Evolutionary conservation across 2,329 filamentous ascomycete species (phyloP).

Genomic region (Xylaria sp.): DNA sequence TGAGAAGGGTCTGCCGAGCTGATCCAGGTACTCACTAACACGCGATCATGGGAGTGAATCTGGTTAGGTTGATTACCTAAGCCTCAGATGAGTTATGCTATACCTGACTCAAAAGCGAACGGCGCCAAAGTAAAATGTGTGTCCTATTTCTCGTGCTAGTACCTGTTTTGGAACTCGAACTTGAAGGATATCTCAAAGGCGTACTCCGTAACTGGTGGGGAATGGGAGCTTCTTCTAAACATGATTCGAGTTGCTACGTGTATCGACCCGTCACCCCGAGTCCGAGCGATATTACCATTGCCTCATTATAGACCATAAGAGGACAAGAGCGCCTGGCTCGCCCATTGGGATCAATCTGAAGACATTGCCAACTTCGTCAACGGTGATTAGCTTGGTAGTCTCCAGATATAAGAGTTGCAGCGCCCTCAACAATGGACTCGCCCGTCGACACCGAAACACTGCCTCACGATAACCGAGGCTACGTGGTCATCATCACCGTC

Average conservation of each 20-base stretch:
- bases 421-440: slow-evolving; percentile 22
- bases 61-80: not conserved
- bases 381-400: not conserved
- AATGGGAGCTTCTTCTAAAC: not conserved
- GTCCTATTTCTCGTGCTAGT: not conserved
- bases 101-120: not conserved
- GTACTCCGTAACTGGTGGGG: not conserved
- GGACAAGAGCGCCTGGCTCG: not conserved
- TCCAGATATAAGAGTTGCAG: too few relatives aligned
- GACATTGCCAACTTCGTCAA: not conserved
- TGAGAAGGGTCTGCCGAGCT: not conserved
- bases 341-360: not conserved
- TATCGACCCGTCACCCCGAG: too few relatives aligned
- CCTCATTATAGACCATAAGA: too few relatives aligned
- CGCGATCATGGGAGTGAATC: not conserved
- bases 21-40: too few relatives aligned
- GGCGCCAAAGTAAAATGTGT: not conserved
- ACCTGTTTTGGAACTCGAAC: not conserved
- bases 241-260: not conserved
- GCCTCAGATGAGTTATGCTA: not conserved
- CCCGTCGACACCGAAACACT: slow-evolving; percentile 10
- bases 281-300: too few relatives aligned
- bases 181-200: not conserved
- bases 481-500: slow-evolving; percentile 35
- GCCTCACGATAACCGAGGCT: slow-evolving; percentile 32